A percentile compares a stretch with the other conserved stretches of the same genome.
Evolutionary conservation across 2,329 filamentous ascomycete genomes (phyloP).

Genomic region (Colletotrichum musicola): DNA sequence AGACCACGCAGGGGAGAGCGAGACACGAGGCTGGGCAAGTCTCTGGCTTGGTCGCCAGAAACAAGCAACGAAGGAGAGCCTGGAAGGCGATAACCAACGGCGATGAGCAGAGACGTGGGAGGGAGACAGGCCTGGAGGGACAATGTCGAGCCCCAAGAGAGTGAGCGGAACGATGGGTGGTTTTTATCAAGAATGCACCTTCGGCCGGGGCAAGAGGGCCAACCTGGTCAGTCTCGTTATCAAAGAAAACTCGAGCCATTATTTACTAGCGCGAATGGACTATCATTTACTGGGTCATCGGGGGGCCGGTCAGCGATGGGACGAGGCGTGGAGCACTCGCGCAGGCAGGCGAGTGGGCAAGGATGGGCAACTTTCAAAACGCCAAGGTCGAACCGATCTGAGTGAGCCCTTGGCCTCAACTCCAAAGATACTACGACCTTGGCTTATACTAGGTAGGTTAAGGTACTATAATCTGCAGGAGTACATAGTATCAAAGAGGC

Average conservation of each 20-base stretch:
- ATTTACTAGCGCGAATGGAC: slow-evolving; percentile 36
- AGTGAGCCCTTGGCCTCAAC: neutral
- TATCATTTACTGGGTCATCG: slow-evolving; percentile 39
- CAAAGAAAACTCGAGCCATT: slow-evolving; percentile 38
- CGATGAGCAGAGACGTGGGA: slow-evolving; percentile 3
- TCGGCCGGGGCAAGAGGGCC: slow-evolving; percentile 1
- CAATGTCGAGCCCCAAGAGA: slow-evolving; percentile 1
- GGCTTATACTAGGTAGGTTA: too few species aligned
- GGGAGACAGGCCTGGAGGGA: slow-evolving; percentile 22
- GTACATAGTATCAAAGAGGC: neutral
- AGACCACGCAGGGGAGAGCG: neutral
- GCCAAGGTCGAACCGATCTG: neutral
- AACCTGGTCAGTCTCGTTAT: slow-evolving; percentile 32
- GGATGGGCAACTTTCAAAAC: neutral
- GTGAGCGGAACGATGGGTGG: slow-evolving; percentile 14
- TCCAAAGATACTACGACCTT: too few species aligned
- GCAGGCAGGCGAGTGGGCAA: slow-evolving; percentile 4
- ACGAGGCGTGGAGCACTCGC: slow-evolving; percentile 16
- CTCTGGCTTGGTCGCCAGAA: neutral
- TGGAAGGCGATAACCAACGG: slow-evolving; percentile 8
- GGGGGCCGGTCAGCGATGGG: slow-evolving; percentile 17
- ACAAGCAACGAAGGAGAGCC: neutral
- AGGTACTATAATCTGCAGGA: neutral
- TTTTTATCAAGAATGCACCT: slow-evolving; percentile 27
- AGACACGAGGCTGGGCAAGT: neutral